Evolutionary conservation across 441 rosid species (phyloP), one percentile per base, ranked within the genome.

Genomic region (Flueggea neowawraea): DNA sequence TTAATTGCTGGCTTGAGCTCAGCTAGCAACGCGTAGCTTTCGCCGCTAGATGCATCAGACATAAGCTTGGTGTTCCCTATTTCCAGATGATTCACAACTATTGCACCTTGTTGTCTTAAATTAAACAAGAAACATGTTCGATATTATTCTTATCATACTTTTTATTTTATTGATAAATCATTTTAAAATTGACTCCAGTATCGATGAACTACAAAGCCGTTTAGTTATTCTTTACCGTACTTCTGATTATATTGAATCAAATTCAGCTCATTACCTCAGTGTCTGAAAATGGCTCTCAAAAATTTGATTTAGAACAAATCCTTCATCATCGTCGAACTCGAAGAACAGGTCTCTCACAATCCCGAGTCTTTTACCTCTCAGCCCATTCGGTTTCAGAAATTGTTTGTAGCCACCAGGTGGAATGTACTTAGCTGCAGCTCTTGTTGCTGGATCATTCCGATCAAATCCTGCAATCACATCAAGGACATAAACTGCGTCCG

Each of bases 401-500:
- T 76, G 86, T 51, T 58, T 71, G 65, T 82, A 91, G 17, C 94
- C 89, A 6, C 85, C 89, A 2, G 6, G 12, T 1, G 95, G 95
- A 33, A 84, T 85, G 73, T 70, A 77, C 22, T 76, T 33, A 1
- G 81, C 69, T 0, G 92, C 85, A 3, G 14, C 54, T 51, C 49
- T 54, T 0, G 88, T 85, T 22, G 83, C 89, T 31, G 62, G 55
- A 16, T 91, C 96, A 17, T 71, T 67, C 0, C 61, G 39, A 75
- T 91, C 95, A 16, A 64, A 68, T 9, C 92, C 90, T 16, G 22
- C 84, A 8, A 91, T 82, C 61, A 82, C 89, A 63, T 84, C 91
- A 31, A 88, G 87, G 17, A 88, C 83, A 55, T 74, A 62, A 15
- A 84, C 90, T 13, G 91, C 85, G 65, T 91, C 91, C 0, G 80